Conservation (phyloP, 1,284 basidiomycete genomes). For the Cronartium quercuum region DNA sequence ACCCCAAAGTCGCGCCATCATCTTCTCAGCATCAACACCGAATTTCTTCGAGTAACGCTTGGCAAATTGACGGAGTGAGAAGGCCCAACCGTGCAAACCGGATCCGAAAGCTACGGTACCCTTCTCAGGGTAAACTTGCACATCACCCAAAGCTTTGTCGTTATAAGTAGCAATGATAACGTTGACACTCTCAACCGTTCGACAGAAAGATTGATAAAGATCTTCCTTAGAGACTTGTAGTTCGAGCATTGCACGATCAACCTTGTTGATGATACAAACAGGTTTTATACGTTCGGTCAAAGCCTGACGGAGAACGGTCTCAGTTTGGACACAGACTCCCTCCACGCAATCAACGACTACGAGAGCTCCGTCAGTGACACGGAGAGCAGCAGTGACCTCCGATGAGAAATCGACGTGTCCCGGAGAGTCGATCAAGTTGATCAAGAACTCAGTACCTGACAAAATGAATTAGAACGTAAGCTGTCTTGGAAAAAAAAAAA, state of each 20-base stretch:
- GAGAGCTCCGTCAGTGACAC: conserved; percentile 81
- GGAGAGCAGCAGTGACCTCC: conserved; percentile 98
- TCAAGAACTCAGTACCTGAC: conserved; percentile 89
- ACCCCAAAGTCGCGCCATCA: conserved; percentile 97
- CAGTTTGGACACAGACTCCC: conserved; percentile 99
- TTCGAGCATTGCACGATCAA: conserved; percentile 98
- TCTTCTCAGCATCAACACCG: conserved; percentile 97
- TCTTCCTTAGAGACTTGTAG: conserved; percentile 96
- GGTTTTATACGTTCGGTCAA: conserved; percentile 99
- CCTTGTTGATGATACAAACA: conserved; percentile 99
- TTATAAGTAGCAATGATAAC: conserved; percentile 98
- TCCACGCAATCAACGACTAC: conserved; percentile 99
- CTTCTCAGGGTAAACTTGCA: conserved; percentile 97
- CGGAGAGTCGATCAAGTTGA: conserved; percentile 99
- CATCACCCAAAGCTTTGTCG: conserved; percentile 89
- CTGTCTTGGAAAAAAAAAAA: conserved; percentile 41
- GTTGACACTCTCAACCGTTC: conserved; percentile 97
- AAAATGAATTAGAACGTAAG: not conserved
- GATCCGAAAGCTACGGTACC: conserved; percentile 99
- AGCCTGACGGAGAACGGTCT: conserved; percentile 97
- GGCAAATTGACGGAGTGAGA: conserved; percentile 98
- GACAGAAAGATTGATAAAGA: conserved; percentile 94
- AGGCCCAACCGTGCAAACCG: conserved; percentile 99
- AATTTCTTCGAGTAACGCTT: conserved; percentile 95
- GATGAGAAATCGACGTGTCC: conserved; percentile 99